These are phyloP conservation scores for Verticillium dahliae DNA, from an alignment of 2,329 filamentous ascomycete genomes.

Conservation along the genomic window DNA sequence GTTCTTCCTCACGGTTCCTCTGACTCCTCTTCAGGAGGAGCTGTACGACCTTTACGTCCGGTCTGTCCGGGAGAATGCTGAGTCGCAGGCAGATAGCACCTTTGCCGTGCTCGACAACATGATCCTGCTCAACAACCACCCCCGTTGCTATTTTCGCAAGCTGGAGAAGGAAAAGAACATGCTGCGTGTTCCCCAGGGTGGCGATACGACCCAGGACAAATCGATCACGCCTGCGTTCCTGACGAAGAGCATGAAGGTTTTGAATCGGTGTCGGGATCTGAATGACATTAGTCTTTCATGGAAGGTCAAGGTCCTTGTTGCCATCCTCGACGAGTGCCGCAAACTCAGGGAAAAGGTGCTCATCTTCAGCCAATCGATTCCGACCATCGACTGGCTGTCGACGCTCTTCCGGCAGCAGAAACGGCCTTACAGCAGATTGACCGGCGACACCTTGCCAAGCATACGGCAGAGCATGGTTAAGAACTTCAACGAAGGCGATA, in stretches of 20 bases:
- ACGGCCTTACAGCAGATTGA: slow-evolving; percentile 52
- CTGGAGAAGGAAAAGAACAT: slow-evolving; percentile 14
- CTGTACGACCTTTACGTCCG: slow-evolving; percentile 50
- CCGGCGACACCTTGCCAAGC: slow-evolving; percentile 54
- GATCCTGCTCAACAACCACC: slow-evolving; percentile 46
- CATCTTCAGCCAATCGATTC: slow-evolving; percentile 70
- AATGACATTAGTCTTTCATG: slow-evolving; percentile 51
- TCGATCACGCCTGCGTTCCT: slow-evolving; percentile 3
- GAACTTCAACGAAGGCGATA: slow-evolving; percentile 54
- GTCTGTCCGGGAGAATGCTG: slow-evolving; percentile 3
- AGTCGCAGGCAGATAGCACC: slow-evolving; percentile 8
- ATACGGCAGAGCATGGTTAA: slow-evolving; percentile 59
- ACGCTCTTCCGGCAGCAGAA: slow-evolving; percentile 42
- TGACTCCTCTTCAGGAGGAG: slow-evolving; percentile 57
- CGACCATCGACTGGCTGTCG: slow-evolving; percentile 64
- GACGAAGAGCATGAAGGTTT: slow-evolving; percentile 24
- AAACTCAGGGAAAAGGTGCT: slow-evolving; percentile 65
- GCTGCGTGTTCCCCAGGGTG: neutral
- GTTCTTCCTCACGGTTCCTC: slow-evolving; percentile 69
- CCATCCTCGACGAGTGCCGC: slow-evolving; percentile 62
- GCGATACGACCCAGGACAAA: slow-evolving; percentile 2
- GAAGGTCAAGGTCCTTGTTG: slow-evolving; percentile 60
- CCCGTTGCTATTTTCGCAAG: slow-evolving; percentile 36
- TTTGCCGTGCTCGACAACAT: slow-evolving; percentile 33
- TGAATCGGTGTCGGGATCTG: slow-evolving; percentile 28